Evolutionary conservation across 805 yeast species (phyloP), one percentile per base, ranked within the genome.

Genomic region (Metschnikowia aberdeeniae): DNA sequence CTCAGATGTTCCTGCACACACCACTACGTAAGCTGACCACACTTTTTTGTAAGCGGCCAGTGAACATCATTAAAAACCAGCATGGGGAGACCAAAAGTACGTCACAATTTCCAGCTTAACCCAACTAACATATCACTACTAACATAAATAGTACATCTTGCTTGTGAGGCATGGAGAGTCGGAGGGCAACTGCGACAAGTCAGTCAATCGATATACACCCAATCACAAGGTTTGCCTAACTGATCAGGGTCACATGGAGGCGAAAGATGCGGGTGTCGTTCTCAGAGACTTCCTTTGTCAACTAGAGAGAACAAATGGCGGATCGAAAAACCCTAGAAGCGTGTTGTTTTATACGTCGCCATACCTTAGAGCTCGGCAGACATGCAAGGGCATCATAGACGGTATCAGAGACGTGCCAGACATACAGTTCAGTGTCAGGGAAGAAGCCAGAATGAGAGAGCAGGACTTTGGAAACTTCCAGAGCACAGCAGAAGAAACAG

Each of bases 381-480:
- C 97, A 1, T 74, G 93, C 30, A 77, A 84, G 42, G 84, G 84
- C 19, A 76, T 90, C 7, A 59, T 85, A 2, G 74, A 78, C 31
- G 84, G 83, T 1, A 73, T 81, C 50, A 67, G 67, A 66, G 58
- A 66, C 60, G 54, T 82, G 8, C 68, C 71, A 5, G 70, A 62
- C 1, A 65, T 70, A 1, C 54, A 56, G 4, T 83, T 80, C 54
- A 71, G 75, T 32, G 78, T 85, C 2, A 76, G 80, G 53, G 97
- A 90, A 62, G 97, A 90, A 60, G 96, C 97, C 10, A 68, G 97
- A 44, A 80, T 90, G 78, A 73, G 97, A 51, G 97, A 90, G 60
- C 97, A 90, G 64, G 97, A 90, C 63, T 90, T 90, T 60, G 97
- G 97, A 17, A 89, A 89, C 61, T 89, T 89, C 64, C 97, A 89